Base-by-base conservation (phyloP, 176 grass and related monocot genomes). In the Eleusine coracana region DNA sequence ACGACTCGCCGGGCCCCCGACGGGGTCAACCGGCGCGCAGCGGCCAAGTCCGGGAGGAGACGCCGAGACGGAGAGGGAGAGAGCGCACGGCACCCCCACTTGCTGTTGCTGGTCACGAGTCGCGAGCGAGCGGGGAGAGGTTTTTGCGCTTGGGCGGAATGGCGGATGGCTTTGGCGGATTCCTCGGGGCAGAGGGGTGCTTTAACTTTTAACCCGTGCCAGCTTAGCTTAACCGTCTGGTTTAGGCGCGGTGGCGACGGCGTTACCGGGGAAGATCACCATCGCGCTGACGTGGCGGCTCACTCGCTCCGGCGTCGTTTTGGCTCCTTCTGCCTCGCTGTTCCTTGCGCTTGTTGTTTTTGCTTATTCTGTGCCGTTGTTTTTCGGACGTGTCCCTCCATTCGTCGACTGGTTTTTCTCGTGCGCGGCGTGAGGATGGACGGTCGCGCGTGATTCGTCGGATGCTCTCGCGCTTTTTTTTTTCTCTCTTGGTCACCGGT, bases 251-350 rank as follows among this genome's bases (percentile, higher is more conserved):
- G 18, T 14, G 48, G 29, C 12, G 70, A 9, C 54, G 71, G 77
- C 55, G 42, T 68, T 70, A 36, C 34, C 77, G 71, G 71, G 54
- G 55, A 45, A 21, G 58, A 60, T 77, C 29, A 5, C 68, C 76
- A 10, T 63, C 76, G 21, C 50, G 71, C 77, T 84, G 74, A 74
- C 71, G 77, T 81, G 76, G 55, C 82, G 25, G 0, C 64, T 7
- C 81, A 3, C 27, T 31, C 14, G 3, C 28, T 25, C 38, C 21
- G 21, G 14, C 38, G 40, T 38, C 60, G 76, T 40, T 78, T 78
- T 71, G 65, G 51, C 38, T 41, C 17, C 54, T 69, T 5, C n/a
- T 16, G 37, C 16, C 54, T 60, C 8, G 59, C 18, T 44, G 2
- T 28, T 12, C 7, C 2, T 29, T 52, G n/a, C 0, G 14, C 7